Percentiles rank a stretch among this genome's conserved stretches.
phyloP scores from a whole-genome alignment of 805 yeast species.

The Hanseniaspora thailandica region DNA sequence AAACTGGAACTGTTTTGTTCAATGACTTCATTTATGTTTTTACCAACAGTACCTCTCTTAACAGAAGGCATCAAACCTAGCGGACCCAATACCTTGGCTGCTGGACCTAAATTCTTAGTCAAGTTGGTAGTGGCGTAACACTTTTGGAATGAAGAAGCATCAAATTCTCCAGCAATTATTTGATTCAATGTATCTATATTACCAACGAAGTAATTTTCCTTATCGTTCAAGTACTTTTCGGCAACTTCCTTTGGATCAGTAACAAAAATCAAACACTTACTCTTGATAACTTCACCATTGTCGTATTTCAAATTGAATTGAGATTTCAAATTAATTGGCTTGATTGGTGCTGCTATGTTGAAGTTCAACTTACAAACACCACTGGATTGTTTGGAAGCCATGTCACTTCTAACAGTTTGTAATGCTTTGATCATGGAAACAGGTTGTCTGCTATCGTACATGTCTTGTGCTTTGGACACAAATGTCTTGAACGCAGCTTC shows the following conservation, averaged over 20 bases:
- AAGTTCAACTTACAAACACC: not conserved
- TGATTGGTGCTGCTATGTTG: not conserved
- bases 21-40: conserved; percentile 47
- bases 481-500: not conserved
- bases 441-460: not conserved
- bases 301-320: conserved; percentile 4
- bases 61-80: conserved; percentile 77
- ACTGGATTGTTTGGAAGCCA: not conserved
- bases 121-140: conserved; percentile 81
- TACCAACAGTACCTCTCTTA: conserved; percentile 75
- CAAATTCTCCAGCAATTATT: conserved; percentile 41
- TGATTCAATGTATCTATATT: conserved; percentile 56
- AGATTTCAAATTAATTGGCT: not conserved
- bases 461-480: not conserved
- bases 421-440: conserved; percentile 5
- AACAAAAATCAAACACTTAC: conserved; percentile 59
- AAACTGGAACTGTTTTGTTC: conserved; percentile 29
- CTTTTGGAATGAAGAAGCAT: conserved; percentile 48
- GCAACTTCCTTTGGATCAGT: conserved; percentile 38
- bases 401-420: not conserved
- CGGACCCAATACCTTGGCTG: conserved; percentile 81
- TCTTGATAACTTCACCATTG: conserved; percentile 20
- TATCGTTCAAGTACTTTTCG: conserved; percentile 38
- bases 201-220: conserved; percentile 60
- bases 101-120: conserved; percentile 42